A percentile compares a stretch with the other conserved stretches of the same genome.
phyloP scores from a whole-genome alignment of 306 rosid species.

The Purshia tridentata region DNA sequence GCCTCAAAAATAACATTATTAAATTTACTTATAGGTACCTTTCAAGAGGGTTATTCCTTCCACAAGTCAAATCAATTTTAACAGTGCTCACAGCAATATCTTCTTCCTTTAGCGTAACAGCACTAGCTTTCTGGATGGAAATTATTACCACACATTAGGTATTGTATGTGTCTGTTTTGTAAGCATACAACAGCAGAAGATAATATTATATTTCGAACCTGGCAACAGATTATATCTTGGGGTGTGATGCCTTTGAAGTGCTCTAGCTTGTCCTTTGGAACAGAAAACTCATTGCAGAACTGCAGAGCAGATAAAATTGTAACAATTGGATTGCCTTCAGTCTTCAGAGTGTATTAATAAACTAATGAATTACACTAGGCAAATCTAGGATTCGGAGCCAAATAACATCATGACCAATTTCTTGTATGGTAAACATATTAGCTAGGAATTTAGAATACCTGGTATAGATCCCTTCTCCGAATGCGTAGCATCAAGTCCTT shows the following conservation, averaged over 20 bases:
- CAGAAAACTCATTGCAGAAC: constrained; percentile 87
- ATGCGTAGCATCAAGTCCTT: constrained; percentile 70
- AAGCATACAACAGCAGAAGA: neutral
- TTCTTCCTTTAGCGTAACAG: constrained; percentile 58
- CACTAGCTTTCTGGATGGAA: constrained; percentile 61
- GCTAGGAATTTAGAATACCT: constrained; percentile 35
- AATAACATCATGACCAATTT: neutral
- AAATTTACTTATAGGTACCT: constrained; percentile 48
- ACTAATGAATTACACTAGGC: neutral
- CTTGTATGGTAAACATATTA: neutral
- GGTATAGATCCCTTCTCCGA: constrained; percentile 83
- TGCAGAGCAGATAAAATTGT: constrained; percentile 31
- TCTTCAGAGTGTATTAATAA: neutral
- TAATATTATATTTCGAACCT: constrained; percentile 45
- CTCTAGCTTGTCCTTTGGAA: constrained; percentile 66
- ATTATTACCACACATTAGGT: constrained; percentile 1
- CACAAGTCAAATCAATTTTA: constrained; percentile 84
- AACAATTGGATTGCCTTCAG: neutral
- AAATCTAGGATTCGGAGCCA: neutral
- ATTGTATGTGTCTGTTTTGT: neutral
- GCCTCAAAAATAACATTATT: constrained; percentile 4
- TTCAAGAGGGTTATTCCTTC: constrained; percentile 73
- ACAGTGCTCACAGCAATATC: constrained; percentile 73
- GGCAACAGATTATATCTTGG: constrained; percentile 84
- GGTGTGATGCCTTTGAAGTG: constrained; percentile 72